phyloP scores from a whole-genome alignment of 164 flowering plant genomes.

The Houttuynia cordata region DNA sequence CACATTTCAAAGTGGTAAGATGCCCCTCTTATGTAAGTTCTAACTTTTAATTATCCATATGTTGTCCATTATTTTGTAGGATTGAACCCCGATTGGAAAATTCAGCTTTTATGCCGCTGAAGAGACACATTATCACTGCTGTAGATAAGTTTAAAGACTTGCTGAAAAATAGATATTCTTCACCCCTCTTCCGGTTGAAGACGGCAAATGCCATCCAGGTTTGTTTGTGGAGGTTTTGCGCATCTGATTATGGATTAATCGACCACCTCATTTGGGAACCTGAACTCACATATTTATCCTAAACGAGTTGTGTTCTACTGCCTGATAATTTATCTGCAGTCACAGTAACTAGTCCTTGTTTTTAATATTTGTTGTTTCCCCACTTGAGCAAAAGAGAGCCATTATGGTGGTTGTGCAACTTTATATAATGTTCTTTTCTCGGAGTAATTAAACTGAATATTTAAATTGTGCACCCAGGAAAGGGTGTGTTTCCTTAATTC shows the following conservation, averaged over 20 bases:
- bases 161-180: conserved; percentile 73
- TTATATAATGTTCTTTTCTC: not conserved
- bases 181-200: conserved; percentile 76
- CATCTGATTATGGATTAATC: not conserved
- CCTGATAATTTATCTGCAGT: too few species aligned
- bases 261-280: not conserved
- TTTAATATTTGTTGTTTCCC: too few species aligned
- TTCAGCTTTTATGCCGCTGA: conserved; percentile 72
- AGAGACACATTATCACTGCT: conserved; percentile 62
- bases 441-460: not conserved
- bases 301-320: too few species aligned
- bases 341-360: too few species aligned
- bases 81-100: conserved; percentile 75
- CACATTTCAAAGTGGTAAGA: not conserved
- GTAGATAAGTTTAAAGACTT: conserved; percentile 50
- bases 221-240: not conserved
- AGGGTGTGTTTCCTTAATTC: conserved; percentile 71
- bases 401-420: too few species aligned
- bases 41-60: not conserved
- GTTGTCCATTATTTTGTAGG: conserved; percentile 21
- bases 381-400: too few species aligned
- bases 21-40: not conserved
- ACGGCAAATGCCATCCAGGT: conserved; percentile 77
- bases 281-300: too few species aligned
- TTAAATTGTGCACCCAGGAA: conserved; percentile 31